These are phyloP conservation scores for Chaetomiaceae sp. DNA, from an alignment of 2,329 filamentous ascomycete species.

Conservation along the genomic window DNA sequence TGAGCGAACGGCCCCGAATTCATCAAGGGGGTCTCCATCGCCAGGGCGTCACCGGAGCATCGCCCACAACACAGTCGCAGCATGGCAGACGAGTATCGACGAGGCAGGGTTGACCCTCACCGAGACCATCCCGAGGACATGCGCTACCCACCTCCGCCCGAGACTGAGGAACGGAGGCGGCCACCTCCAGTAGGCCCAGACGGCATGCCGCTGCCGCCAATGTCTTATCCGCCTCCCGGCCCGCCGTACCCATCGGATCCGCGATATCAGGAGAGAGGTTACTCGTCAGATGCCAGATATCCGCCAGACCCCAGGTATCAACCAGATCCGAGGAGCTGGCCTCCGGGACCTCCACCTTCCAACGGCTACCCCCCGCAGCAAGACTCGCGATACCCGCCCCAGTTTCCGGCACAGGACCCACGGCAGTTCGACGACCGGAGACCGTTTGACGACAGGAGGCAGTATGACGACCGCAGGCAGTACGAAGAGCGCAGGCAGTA, in stretches of 20 bases:
- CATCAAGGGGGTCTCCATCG: no score
- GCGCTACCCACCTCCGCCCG: constrained; percentile 39
- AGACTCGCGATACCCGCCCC: constrained; percentile 19
- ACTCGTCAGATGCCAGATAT: constrained; percentile 30
- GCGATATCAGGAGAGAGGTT: constrained; percentile 23
- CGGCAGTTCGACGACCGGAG: constrained; percentile 20
- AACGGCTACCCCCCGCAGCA: constrained; percentile 36
- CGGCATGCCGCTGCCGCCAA: constrained; percentile 46
- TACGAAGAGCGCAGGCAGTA: constrained; percentile 19
- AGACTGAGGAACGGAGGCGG: constrained; percentile 35
- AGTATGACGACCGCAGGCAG: constrained; percentile 14
- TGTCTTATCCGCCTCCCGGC: constrained; percentile 39
- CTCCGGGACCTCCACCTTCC: constrained; percentile 28
- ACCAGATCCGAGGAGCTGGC: constrained; percentile 20
- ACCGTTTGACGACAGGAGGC: constrained; percentile 20
- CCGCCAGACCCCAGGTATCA: constrained; percentile 20
- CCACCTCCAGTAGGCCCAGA: constrained; percentile 28
- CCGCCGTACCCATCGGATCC: constrained; percentile 18
- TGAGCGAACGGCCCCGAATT: no score
- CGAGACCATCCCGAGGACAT: constrained; percentile 37
- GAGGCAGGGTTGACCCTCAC: constrained; percentile 31
- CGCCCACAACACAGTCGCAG: constrained; percentile 15
- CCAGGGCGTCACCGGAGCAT: constrained; percentile 2
- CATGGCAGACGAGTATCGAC: constrained; percentile 37
- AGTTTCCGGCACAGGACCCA: constrained; percentile 12